Conservation (phyloP, 2,329 filamentous ascomycete genomes). For the Pseudogymnoascus destructans region DNA sequence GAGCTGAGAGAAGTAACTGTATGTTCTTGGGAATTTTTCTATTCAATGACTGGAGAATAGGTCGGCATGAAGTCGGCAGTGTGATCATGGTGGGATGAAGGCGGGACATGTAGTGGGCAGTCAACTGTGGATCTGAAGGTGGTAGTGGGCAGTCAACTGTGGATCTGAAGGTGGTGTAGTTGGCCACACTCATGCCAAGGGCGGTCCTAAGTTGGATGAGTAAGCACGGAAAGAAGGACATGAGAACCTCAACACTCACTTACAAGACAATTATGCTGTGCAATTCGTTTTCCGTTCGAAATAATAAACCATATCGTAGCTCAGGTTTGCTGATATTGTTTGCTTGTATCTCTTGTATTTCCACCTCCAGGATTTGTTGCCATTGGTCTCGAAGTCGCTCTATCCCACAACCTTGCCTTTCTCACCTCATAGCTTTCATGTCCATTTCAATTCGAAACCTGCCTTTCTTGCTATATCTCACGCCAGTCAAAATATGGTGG, state of each 20-base stretch:
- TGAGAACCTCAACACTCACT: background rate
- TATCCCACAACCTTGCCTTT: background rate
- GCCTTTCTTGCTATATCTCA: background rate
- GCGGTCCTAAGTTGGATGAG: background rate
- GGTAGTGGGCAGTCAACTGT: background rate
- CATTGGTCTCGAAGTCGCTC: background rate
- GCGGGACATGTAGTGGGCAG: background rate
- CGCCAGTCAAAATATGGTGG: background rate
- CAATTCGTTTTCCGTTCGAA: background rate
- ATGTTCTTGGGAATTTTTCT: background rate
- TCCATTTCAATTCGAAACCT: background rate
- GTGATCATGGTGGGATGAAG: background rate
- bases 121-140: background rate
- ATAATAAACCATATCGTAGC: background rate
- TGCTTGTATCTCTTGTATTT: background rate
- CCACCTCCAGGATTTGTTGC: background rate
- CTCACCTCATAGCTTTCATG: background rate
- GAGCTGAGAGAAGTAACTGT: background rate
- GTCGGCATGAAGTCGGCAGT: background rate
- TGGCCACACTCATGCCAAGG: background rate
- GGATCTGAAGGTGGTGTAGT: background rate
- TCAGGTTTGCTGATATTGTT: background rate
- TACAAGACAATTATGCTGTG: background rate
- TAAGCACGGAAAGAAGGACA: background rate
- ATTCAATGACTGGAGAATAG: background rate